These are phyloP conservation scores for Galium porrigens DNA, from an alignment of 305 asterid genomes.

Conservation along the genomic window DNA sequence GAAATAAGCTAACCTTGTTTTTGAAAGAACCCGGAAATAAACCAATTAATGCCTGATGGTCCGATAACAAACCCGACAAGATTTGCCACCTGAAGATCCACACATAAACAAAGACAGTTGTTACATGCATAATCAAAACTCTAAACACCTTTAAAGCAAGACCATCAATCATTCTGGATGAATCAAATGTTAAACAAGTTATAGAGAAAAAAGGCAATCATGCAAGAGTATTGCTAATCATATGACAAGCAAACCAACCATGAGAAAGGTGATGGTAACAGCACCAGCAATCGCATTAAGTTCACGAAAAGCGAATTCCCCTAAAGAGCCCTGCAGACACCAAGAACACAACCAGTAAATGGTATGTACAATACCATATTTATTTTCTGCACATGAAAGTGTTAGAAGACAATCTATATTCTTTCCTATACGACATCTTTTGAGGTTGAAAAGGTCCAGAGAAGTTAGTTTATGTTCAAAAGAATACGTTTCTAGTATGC, in stretches of 20 bases:
- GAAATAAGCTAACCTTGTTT: constrained; percentile 41
- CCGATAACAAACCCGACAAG: constrained; percentile 95
- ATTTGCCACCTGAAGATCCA: constrained; percentile 65
- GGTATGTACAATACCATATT: constrained; percentile 8
- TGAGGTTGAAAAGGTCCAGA: not conserved
- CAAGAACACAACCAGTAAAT: constrained; percentile 11
- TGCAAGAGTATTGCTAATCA: constrained; percentile 13
- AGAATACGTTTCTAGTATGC: not conserved
- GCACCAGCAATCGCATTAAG: constrained; percentile 93
- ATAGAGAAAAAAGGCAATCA: not conserved
- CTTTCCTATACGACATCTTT: constrained; percentile 1
- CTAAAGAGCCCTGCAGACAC: constrained; percentile 41
- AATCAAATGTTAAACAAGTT: not conserved
- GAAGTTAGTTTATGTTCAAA: not conserved
- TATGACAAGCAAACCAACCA: constrained; percentile 46
- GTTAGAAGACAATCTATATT: not conserved
- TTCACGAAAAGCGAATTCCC: constrained; percentile 60
- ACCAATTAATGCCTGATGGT: constrained; percentile 85
- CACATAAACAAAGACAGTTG: constrained; percentile 4
- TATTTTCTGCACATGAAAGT: not conserved
- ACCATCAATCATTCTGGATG: not conserved
- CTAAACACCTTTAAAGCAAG: not conserved
- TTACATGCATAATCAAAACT: not conserved
- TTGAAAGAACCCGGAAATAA: constrained; percentile 54
- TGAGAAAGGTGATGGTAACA: constrained; percentile 78